Conservation (phyloP, 768 basidiomycete genomes). For the Hebeloma cylindrosporum region DNA sequence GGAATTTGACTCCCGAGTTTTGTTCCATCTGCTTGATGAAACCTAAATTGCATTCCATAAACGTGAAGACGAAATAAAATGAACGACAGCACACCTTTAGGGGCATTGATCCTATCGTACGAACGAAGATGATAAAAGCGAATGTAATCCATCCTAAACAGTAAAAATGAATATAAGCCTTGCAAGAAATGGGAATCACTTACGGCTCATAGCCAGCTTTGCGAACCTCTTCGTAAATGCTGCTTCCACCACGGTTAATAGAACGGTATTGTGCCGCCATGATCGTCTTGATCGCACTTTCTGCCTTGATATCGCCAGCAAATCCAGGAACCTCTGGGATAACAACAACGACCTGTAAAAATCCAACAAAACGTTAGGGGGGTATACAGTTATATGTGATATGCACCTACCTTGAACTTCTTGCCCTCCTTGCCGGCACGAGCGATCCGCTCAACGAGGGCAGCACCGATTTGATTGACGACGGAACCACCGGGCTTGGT, state of each 20-base stretch:
- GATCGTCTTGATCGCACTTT: slow-evolving; percentile 68
- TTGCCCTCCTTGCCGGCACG: slow-evolving; percentile 65
- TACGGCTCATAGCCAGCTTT: slow-evolving; percentile 80
- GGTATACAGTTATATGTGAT: background rate
- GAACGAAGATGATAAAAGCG: slow-evolving; percentile 90
- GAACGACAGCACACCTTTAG: slow-evolving; percentile 45
- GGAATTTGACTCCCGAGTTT: slow-evolving; percentile 75
- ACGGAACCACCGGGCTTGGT: slow-evolving; percentile 66
- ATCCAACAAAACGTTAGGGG: background rate
- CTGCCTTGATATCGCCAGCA: slow-evolving; percentile 73
- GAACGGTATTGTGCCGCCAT: slow-evolving; percentile 88
- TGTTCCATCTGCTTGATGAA: slow-evolving; percentile 73
- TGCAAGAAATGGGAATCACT: slow-evolving; percentile 22
- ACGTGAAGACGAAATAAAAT: background rate
- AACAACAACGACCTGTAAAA: slow-evolving; percentile 69
- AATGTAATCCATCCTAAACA: slow-evolving; percentile 72
- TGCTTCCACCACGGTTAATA: slow-evolving; percentile 86
- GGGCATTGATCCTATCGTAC: slow-evolving; percentile 89
- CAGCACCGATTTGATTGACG: slow-evolving; percentile 79
- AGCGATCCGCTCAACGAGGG: slow-evolving; percentile 83
- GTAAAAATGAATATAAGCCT: background rate
- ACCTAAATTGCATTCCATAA: slow-evolving; percentile 22
- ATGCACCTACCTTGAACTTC: slow-evolving; percentile 68
- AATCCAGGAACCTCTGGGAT: slow-evolving; percentile 95
- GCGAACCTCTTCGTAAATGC: slow-evolving; percentile 82